Conservation (phyloP, 148 eudicot species). For the Rhododendron griersonianum region DNA sequence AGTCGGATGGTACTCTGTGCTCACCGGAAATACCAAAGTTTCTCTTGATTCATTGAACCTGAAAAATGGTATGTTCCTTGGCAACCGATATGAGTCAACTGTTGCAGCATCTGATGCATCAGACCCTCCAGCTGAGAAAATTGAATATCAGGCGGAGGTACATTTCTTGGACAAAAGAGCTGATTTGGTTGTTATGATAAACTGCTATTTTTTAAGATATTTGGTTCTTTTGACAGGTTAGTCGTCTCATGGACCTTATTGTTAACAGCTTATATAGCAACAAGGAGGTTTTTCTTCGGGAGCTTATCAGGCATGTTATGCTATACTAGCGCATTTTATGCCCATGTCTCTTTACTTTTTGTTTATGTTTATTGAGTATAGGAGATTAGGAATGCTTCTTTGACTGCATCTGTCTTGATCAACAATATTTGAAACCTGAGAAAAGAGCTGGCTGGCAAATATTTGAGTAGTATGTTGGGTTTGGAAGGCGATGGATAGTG, state of each 20-base stretch:
- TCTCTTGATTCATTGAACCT: constrained; percentile 21
- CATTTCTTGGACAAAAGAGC: neutral
- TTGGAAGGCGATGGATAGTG: neutral
- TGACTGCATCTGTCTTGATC: neutral
- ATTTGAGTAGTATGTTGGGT: neutral
- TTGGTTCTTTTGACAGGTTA: constrained; percentile 47
- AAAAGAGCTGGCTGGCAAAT: neutral
- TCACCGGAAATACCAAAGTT: constrained; percentile 18
- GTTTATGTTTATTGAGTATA: neutral
- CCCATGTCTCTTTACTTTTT: neutral
- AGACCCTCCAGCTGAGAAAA: constrained; percentile 61
- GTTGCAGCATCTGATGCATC: constrained; percentile 73
- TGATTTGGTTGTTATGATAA: neutral
- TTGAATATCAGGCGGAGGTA: constrained; percentile 98
- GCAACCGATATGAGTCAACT: constrained; percentile 59
- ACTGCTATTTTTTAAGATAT: neutral
- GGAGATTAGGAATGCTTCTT: neutral
- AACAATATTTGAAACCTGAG: neutral
- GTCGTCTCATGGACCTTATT: constrained; percentile 98
- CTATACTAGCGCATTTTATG: neutral
- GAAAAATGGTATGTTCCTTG: constrained; percentile 26
- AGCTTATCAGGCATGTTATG: constrained; percentile 75
- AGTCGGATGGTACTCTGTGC: constrained; percentile 42
- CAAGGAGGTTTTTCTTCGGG: constrained; percentile 93
- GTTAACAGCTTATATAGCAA: constrained; percentile 97